These are phyloP conservation scores for Jamesozyma hellenica DNA, from an alignment of 805 yeast species.

Conservation along the genomic window DNA sequence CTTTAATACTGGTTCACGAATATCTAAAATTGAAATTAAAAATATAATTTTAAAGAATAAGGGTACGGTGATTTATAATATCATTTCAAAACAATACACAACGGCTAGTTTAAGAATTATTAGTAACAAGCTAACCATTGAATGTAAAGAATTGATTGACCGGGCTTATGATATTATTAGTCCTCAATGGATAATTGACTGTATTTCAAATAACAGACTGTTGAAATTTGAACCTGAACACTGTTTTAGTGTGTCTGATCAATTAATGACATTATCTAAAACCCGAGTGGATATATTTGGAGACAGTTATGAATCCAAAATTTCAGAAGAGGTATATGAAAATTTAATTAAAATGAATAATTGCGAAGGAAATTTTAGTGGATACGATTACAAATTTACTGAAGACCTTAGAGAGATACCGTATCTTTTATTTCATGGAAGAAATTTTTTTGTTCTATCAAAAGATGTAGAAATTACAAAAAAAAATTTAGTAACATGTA, in stretches of 20 bases:
- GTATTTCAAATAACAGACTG: conserved; percentile 28
- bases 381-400: background rate
- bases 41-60: conserved; percentile 38
- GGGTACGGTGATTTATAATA: conserved; percentile 36
- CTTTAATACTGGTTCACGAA: conserved; percentile 14
- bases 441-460: conserved; percentile 28
- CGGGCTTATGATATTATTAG: conserved; percentile 50
- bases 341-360: background rate
- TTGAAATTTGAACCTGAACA: conserved; percentile 55
- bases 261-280: conserved; percentile 18
- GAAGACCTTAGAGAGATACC: conserved; percentile 11
- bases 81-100: conserved; percentile 12
- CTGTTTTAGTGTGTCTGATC: conserved; percentile 35
- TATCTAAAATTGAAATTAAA: conserved; percentile 30
- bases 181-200: conserved; percentile 67
- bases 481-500: conserved; percentile 9
- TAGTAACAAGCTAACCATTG: conserved; percentile 33
- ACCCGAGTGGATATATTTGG: conserved; percentile 48
- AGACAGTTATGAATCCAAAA: conserved; percentile 39
- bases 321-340: conserved; percentile 3
- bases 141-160: conserved; percentile 31
- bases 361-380: background rate
- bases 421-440: conserved; percentile 30
- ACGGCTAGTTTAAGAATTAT: conserved; percentile 24
- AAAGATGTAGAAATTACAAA: conserved; percentile 5